A percentile compares a stretch with the other conserved stretches of the same genome.
Conservation (phyloP, 768 basidiomycete genomes). For the Boletellus ananas region DNA sequence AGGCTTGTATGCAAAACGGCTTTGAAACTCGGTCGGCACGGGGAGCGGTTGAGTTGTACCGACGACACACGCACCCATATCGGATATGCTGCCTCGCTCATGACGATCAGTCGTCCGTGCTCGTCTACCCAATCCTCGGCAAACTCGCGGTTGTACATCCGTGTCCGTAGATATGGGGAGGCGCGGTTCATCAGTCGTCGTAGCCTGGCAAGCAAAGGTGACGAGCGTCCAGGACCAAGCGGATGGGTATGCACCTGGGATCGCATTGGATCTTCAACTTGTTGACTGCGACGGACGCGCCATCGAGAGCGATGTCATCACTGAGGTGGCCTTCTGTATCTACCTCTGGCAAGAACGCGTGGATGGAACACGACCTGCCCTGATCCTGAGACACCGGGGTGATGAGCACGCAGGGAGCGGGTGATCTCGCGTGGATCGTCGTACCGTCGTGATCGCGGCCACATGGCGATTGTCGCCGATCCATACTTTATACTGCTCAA, state of each 20-base stretch:
- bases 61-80: slow-evolving; percentile 37
- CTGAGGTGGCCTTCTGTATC: slow-evolving; percentile 33
- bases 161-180: slow-evolving; percentile 38
- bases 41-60: background rate
- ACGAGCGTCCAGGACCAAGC: background rate
- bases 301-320: slow-evolving; percentile 23
- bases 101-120: slow-evolving; percentile 46
- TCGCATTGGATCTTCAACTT: slow-evolving; percentile 36
- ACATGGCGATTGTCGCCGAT: slow-evolving; percentile 26
- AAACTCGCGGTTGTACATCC: slow-evolving; percentile 34
- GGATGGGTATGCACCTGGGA: slow-evolving; percentile 32
- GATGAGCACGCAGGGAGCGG: background rate
- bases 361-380: slow-evolving; percentile 38
- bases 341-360: slow-evolving; percentile 39
- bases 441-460: slow-evolving; percentile 20
- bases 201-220: slow-evolving; percentile 31
- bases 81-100: slow-evolving; percentile 62
- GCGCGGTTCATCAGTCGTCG: slow-evolving; percentile 34
- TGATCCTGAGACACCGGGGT: slow-evolving; percentile 20
- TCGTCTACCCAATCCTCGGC: slow-evolving; percentile 54
- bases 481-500: slow-evolving; percentile 24
- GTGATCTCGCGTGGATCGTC: background rate
- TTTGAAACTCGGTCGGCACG: slow-evolving; percentile 16
- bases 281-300: slow-evolving; percentile 30
- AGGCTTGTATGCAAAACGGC: slow-evolving; percentile 46